Evolutionary conservation across 169 alveolate genomes (phyloP), one percentile per base, ranked within the genome.

Genomic region (Plasmodium billcollinsi): DNA sequence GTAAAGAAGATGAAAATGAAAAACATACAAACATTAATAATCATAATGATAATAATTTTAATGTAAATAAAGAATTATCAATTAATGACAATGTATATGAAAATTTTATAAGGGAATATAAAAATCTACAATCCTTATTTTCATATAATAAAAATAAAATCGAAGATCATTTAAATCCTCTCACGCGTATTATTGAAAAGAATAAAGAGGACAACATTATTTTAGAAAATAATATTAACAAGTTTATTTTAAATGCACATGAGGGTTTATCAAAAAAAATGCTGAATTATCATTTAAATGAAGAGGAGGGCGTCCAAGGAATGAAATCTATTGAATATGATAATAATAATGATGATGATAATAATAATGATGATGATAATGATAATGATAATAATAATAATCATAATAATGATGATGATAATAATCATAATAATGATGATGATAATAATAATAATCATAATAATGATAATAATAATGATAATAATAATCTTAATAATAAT

Each of bases 41-140:
- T 21, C 20, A 58, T 15, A 43, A 29, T 8, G 7, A 71, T 14
- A 52, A 52, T 12, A n/a, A 52, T 14, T 14, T 12, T 15, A 1
- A 54, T 54, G 21, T 43, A 73, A n/a, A 67, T 49, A 50, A 76
- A 65, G 54, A 59, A 15, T 12, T 47, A 0, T 63, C 89, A 0
- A 26, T 76, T n/a, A 76, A 76, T 24, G 89, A 76, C 20, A 76
- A 76, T 58, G 89, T 76, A 21, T 76, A 76, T 24, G 89, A 76
- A 66, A 67, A 66, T 76, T 76, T 76, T 58, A 65, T 76, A 65
- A 76, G 76, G 58, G 89, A 76, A 21, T 76, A 76, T 69, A 69
- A 76, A 59, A 76, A 76, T 21, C 63, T 76, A 33, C 89, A 76
- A 66, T 76, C 89, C 3, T 5, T 76, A n/a, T 76, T 76, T 43